phyloP scores from a whole-genome alignment of 2,329 filamentous ascomycete genomes.

The Westerdykella aurantiaca region DNA sequence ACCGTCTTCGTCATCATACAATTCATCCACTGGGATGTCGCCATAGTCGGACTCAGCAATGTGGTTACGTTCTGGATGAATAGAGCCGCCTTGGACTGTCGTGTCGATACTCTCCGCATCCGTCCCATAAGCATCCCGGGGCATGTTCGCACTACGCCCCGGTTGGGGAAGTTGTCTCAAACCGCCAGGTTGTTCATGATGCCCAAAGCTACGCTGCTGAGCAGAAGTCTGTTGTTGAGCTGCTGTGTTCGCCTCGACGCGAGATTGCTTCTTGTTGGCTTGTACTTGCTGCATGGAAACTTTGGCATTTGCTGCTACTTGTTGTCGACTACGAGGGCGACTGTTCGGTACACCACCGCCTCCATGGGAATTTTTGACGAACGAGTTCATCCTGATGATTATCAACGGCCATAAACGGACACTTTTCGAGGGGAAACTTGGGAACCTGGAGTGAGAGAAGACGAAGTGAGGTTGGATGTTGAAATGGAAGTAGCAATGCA shows the following conservation, averaged over 20 bases:
- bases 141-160: slow-evolving; percentile 4
- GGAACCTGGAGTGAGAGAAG: slow-evolving; percentile 6
- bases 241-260: no score
- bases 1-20: slow-evolving; percentile 6
- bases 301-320: slow-evolving; percentile 19
- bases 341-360: slow-evolving; percentile 15
- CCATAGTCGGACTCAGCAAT: slow-evolving; percentile 7
- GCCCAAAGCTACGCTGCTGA: not conserved
- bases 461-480: slow-evolving; percentile 14
- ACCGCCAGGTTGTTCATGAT: not conserved
- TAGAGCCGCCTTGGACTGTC: slow-evolving; percentile 20
- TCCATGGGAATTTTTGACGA: slow-evolving; percentile 12
- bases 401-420: not conserved
- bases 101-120: slow-evolving; percentile 36
- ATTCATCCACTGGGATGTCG: slow-evolving; percentile 5
- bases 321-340: slow-evolving; percentile 9
- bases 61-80: slow-evolving; percentile 8
- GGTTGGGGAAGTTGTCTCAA: slow-evolving; percentile 9
- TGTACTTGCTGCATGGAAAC: slow-evolving; percentile 7
- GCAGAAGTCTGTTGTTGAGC: slow-evolving; percentile 2
- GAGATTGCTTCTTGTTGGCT: no score
- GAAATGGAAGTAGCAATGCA: slow-evolving; percentile 19
- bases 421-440: slow-evolving; percentile 1
- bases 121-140: slow-evolving; percentile 30
- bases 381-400: slow-evolving; percentile 14